phyloP scores from a whole-genome alignment of 2,329 filamentous ascomycete genomes.

The Lomentospora prolificans region DNA sequence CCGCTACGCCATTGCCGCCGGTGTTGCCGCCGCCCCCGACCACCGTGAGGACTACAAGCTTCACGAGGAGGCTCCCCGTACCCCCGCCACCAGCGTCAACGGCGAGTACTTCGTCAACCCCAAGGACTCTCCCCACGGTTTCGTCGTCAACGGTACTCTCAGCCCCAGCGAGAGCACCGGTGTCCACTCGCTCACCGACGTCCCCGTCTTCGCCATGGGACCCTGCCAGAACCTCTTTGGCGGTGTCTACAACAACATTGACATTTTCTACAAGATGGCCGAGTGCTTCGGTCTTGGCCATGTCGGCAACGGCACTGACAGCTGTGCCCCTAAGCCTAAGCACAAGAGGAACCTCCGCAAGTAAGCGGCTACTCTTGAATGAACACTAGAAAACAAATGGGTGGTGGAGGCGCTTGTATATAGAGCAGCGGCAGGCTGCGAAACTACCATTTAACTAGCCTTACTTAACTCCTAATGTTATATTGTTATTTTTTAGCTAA shows the following conservation, averaged over 20 bases:
- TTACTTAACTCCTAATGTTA: conserved; percentile 1
- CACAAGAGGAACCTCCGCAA: conserved; percentile 1
- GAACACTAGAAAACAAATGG: not conserved
- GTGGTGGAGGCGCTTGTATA: not conserved
- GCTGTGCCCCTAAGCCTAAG: conserved; percentile 14
- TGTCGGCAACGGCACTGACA: conserved; percentile 14
- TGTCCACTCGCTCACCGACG: conserved; percentile 69
- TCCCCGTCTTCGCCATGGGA: conserved; percentile 68
- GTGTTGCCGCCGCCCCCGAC: conserved; percentile 63
- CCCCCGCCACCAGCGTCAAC: conserved; percentile 46
- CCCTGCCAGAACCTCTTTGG: conserved; percentile 71
- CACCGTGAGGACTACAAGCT: conserved; percentile 67
- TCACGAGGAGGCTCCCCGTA: conserved; percentile 54
- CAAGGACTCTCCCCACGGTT: conserved; percentile 54
- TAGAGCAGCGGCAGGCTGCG: not conserved
- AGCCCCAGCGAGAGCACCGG: conserved; percentile 53
- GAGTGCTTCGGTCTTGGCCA: conserved; percentile 50
- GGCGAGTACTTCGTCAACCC: conserved; percentile 59
- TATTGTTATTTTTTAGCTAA: not conserved
- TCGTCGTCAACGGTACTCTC: conserved; percentile 68
- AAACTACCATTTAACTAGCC: not conserved
- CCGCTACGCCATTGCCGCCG: conserved; percentile 68
- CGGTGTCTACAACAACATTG: conserved; percentile 60
- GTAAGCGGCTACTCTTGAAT: not conserved
- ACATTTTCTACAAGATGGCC: conserved; percentile 67